A percentile compares a stretch with the other conserved stretches of the same genome.
Evolutionary conservation across 202 grass and related monocot species (phyloP).

Genomic region (Dendrocalamus latiflorus): DNA sequence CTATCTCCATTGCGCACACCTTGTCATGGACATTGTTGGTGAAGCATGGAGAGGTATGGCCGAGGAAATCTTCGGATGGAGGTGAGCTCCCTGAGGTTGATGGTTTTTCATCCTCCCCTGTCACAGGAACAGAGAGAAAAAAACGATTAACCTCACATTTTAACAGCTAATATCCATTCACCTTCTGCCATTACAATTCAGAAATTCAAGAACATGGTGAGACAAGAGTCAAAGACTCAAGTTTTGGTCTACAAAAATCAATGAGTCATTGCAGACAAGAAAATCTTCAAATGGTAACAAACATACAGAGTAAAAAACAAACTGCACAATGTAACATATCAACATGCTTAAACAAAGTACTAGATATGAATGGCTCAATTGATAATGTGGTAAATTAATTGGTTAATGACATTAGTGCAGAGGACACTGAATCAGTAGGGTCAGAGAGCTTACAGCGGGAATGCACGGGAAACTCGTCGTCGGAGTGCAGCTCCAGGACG

Average conservation of each 20-base stretch:
- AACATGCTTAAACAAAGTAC: background rate
- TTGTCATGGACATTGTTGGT: conserved; percentile 30
- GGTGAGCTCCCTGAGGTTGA: conserved; percentile 54
- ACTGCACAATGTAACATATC: background rate
- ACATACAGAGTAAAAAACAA: background rate
- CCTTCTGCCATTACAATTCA: background rate
- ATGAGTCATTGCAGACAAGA: conserved; percentile 1
- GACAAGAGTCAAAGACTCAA: background rate
- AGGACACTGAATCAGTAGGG: background rate
- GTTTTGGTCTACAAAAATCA: background rate
- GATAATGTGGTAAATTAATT: background rate
- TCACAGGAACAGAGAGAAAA: background rate
- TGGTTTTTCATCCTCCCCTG: conserved; percentile 60
- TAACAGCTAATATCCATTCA: background rate
- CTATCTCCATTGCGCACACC: too few species aligned
- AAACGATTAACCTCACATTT: background rate
- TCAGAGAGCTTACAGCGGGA: conserved; percentile 34
- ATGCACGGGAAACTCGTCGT: conserved; percentile 35
- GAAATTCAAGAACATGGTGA: background rate
- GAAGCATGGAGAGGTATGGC: conserved; percentile 31
- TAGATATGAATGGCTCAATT: background rate
- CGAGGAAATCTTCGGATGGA: conserved; percentile 15
- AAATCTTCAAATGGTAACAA: conserved; percentile 15
- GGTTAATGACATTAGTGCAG: background rate
- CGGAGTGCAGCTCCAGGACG: conserved; percentile 63